Base-by-base conservation (phyloP, 768 basidiomycete species). In the Hygrocybe coccinea region DNA sequence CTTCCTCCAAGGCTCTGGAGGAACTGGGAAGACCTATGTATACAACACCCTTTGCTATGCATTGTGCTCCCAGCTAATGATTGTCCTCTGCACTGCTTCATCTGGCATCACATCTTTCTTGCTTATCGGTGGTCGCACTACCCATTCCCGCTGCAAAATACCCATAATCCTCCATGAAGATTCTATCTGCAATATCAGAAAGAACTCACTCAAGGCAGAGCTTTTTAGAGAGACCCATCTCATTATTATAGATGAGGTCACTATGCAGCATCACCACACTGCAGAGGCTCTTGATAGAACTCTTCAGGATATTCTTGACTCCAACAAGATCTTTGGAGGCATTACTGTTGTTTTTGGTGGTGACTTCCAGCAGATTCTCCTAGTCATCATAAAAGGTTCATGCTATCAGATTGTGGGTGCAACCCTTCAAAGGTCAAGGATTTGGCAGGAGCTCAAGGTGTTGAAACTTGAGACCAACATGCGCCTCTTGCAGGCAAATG, bases 241-340 rank as follows among this genome's bases (percentile, higher is more conserved):
- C 3, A 74, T 77, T 52, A 75, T 80, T 10, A 78, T 73, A 75
- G 79, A 79, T 67, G 76, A 79, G 60, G 62, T 67, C n/a, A n/a
- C n/a, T n/a, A n/a, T n/a, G n/a, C n/a, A n/a, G n/a, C n/a, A n/a
- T n/a, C n/a, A n/a, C n/a, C n/a, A n/a, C n/a, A n/a, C n/a, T n/a
- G n/a, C n/a, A n/a, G n/a, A n/a, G n/a, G n/a, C n/a, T n/a, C n/a
- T n/a, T n/a, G n/a, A n/a, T n/a, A n/a, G n/a, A n/a, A n/a, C n/a
- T n/a, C n/a, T n/a, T n/a, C n/a, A n/a, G n/a, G n/a, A n/a, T n/a
- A n/a, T n/a, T n/a, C n/a, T n/a, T n/a, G n/a, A n/a, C n/a, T n/a
- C n/a, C n/a, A n/a, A n/a, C n/a, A n/a, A n/a, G n/a, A n/a, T n/a
- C n/a, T n/a, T n/a, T n/a, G n/a, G n/a, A n/a, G n/a, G n/a, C n/a